phyloP scores from a whole-genome alignment of 208 protist species.

The Leptomonas pyrrhocoris region DNA sequence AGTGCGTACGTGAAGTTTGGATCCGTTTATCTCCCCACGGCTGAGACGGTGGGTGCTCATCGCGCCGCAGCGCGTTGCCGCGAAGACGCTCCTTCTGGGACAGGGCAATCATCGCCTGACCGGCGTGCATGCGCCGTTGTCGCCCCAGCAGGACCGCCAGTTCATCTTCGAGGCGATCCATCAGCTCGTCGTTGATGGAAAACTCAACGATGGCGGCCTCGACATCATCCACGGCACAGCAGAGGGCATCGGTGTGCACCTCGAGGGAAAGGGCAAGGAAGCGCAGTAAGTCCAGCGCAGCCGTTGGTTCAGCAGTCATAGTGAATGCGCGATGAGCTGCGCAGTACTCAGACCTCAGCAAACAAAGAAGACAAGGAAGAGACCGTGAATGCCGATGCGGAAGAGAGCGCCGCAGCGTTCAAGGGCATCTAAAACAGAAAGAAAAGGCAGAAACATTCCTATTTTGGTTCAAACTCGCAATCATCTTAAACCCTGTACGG shows the following conservation, averaged over 20 bases:
- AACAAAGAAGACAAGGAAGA: neutral
- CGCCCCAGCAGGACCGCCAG: slow-evolving; percentile 47
- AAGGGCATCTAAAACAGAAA: too few relatives aligned
- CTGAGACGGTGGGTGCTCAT: neutral
- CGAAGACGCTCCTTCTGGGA: slow-evolving; percentile 32
- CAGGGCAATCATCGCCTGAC: slow-evolving; percentile 39
- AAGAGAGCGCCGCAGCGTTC: too few relatives aligned
- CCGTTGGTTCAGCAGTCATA: neutral
- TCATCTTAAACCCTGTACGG: too few relatives aligned
- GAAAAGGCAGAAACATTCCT: neutral
- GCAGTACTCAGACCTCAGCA: too few relatives aligned
- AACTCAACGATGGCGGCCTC: slow-evolving; percentile 52
- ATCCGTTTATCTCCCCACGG: slow-evolving; percentile 15
- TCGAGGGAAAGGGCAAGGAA: slow-evolving; percentile 68
- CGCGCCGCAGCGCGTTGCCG: slow-evolving; percentile 20
- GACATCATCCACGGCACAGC: slow-evolving; percentile 62
- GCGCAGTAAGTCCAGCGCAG: slow-evolving; percentile 56
- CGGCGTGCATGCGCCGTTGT: slow-evolving; percentile 48
- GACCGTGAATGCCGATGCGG: too few relatives aligned
- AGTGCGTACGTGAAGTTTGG: slow-evolving; percentile 30
- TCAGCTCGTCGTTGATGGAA: slow-evolving; percentile 50
- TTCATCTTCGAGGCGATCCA: slow-evolving; percentile 51
- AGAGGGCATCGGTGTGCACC: slow-evolving; percentile 78
- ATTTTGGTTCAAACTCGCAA: too few relatives aligned
- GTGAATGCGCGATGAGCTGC: too few relatives aligned